A percentile compares a stretch with the other conserved stretches of the same genome.
phyloP scores from a whole-genome alignment of 2,329 filamentous ascomycete genomes.

The Gnomoniopsis smithogilvyi region DNA sequence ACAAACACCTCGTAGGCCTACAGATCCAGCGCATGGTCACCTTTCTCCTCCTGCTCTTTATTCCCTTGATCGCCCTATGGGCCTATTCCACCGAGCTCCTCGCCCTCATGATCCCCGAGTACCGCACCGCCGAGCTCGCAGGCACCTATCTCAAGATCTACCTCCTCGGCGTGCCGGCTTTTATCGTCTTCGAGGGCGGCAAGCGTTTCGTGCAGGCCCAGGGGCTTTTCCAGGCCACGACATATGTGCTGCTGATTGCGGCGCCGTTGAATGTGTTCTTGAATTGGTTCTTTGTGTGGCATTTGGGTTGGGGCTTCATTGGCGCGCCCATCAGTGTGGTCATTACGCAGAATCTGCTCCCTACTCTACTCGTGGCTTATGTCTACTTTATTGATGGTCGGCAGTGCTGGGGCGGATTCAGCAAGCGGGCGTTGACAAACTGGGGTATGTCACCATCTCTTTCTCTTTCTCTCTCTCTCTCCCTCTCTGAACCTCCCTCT shows the following conservation, averaged over 20 bases:
- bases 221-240: slow-evolving; percentile 75
- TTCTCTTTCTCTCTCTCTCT: slow-evolving; percentile 37
- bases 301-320: slow-evolving; percentile 63
- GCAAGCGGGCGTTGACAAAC: slow-evolving; percentile 65
- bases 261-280: slow-evolving; percentile 74
- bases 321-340: slow-evolving; percentile 77
- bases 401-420: slow-evolving; percentile 80
- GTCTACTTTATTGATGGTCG: slow-evolving; percentile 68
- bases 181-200: slow-evolving; percentile 70
- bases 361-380: slow-evolving; percentile 69
- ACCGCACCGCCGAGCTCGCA: slow-evolving; percentile 66
- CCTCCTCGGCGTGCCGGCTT: slow-evolving; percentile 69
- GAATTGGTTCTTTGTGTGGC: slow-evolving; percentile 79
- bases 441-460: slow-evolving; percentile 58
- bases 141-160: slow-evolving; percentile 71
- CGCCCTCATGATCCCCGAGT: slow-evolving; percentile 63
- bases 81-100: slow-evolving; percentile 64
- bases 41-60: slow-evolving; percentile 68
- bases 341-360: slow-evolving; percentile 72
- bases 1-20: slow-evolving; percentile 81
- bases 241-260: slow-evolving; percentile 72
- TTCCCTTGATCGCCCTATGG: slow-evolving; percentile 72
- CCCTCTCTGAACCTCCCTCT: neutral
- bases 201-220: slow-evolving; percentile 83
- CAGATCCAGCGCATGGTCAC: slow-evolving; percentile 78